A percentile compares a stretch with the other conserved stretches of the same genome.
Evolutionary conservation across 768 basidiomycete species (phyloP).

Genomic region (Russula virescens): DNA sequence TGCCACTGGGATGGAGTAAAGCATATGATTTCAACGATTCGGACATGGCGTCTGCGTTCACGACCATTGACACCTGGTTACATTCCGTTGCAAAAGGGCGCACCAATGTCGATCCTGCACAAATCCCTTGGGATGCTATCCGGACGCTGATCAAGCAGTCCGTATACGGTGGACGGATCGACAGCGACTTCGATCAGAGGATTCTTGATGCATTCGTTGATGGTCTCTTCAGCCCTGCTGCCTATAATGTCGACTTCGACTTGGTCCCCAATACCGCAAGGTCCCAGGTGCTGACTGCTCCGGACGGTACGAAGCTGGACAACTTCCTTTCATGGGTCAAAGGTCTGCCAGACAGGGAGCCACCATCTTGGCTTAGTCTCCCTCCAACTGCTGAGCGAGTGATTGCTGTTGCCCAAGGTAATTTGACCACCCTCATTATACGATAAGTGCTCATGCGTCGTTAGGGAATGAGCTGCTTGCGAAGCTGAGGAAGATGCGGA

Average conservation of each 20-base stretch:
- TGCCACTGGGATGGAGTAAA: slow-evolving; percentile 95
- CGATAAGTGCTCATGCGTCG: slow-evolving; percentile 6
- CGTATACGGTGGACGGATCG: slow-evolving; percentile 90
- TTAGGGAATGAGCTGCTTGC: slow-evolving; percentile 75
- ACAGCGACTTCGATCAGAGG: slow-evolving; percentile 92
- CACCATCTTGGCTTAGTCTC: slow-evolving; percentile 90
- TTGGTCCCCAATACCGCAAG: slow-evolving; percentile 65
- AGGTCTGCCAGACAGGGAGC: slow-evolving; percentile 84
- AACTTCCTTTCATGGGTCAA: slow-evolving; percentile 91
- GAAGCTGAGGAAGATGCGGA: slow-evolving; percentile 91
- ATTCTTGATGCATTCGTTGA: slow-evolving; percentile 94
- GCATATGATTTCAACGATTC: slow-evolving; percentile 99
- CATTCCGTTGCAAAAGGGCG: slow-evolving; percentile 73
- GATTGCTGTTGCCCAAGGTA: slow-evolving; percentile 88
- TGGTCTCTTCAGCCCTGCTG: slow-evolving; percentile 74
- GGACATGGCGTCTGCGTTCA: slow-evolving; percentile 89
- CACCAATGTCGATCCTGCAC: slow-evolving; percentile 85
- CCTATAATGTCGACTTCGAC: slow-evolving; percentile 92
- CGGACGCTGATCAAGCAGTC: slow-evolving; percentile 91
- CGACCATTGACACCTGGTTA: slow-evolving; percentile 91
- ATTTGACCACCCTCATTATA: slow-evolving; percentile 19
- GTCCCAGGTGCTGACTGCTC: slow-evolving; percentile 56
- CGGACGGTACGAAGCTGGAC: slow-evolving; percentile 89
- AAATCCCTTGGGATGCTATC: slow-evolving; percentile 95
- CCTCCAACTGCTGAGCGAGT: slow-evolving; percentile 90